A percentile compares a stretch with the other conserved stretches of the same genome.
Conservation (phyloP, 208 protist genomes). For the Leptomonas seymouri region DNA sequence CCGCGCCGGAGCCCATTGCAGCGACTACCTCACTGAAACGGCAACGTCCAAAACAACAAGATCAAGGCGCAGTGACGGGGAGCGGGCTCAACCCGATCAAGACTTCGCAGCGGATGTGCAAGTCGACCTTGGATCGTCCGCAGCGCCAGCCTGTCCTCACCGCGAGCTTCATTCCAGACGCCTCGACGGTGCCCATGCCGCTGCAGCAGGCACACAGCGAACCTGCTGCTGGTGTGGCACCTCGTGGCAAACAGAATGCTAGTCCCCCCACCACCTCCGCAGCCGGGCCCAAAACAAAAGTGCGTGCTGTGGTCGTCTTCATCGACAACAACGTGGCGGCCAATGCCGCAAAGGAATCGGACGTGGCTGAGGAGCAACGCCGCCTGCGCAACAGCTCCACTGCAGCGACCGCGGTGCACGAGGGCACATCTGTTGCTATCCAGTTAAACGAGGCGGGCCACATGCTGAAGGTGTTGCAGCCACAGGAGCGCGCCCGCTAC, state of each 20-base stretch:
- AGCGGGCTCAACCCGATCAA: slow-evolving; percentile 40
- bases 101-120: slow-evolving; percentile 19
- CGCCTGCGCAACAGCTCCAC: background rate
- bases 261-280: slow-evolving; percentile 2
- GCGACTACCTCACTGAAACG: background rate
- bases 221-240: background rate
- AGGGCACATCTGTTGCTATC: slow-evolving; percentile 20
- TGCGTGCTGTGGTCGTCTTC: slow-evolving; percentile 29
- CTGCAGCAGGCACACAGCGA: slow-evolving; percentile 3
- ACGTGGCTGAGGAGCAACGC: background rate
- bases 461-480: slow-evolving; percentile 46
- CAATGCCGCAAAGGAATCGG: background rate
- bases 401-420: background rate
- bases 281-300: slow-evolving; percentile 5
- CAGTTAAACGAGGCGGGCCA: slow-evolving; percentile 14
- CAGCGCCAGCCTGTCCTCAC: slow-evolving; percentile 14
- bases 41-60: slow-evolving; percentile 4
- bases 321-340: slow-evolving; percentile 1
- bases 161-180: slow-evolving; percentile 11
- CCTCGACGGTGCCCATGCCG: slow-evolving; percentile 16
- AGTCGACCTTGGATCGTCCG: slow-evolving; percentile 8
- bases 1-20: background rate
- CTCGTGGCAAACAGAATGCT: background rate
- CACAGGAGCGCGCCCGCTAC: slow-evolving; percentile 41
- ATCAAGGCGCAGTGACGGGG: slow-evolving; percentile 16